Evolutionary conservation across 2,329 filamentous ascomycete species (phyloP), one percentile per base, ranked within the genome.

Genomic region (Aureobasidium sp.): DNA sequence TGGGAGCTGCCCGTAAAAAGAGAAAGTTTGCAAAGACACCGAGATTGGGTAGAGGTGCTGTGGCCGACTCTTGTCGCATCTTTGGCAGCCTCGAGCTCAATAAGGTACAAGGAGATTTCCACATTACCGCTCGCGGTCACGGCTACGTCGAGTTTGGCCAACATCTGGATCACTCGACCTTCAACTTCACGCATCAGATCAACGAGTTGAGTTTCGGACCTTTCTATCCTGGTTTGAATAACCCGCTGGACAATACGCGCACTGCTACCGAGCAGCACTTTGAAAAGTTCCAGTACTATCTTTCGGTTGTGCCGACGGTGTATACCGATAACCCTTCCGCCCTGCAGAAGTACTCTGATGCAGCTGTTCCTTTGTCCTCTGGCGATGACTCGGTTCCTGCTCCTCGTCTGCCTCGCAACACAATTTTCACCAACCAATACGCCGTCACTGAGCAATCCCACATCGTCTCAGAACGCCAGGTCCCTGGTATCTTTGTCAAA

Each of bases 171-270:
- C 93, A 97, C 74, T 79, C 73, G 44, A 75, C 82, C 27, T 97
- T 99, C 83, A 97, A 99, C 82, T 99, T 99, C 81, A 93, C 91
- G 36, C 94, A 99, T 78, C 87, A 96, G 74, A 86, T 99, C 78
- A 92, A 89, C 69, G 94, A 99, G 75, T 85, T 99, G 68, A 97
- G 92, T 63, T 99, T 96, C 75, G 94, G 94, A 3, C 88, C 91
- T n/a, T 96, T 92, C 78, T 97, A 97, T 78, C 93, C 94, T 1
- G 90, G 88, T 30, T 86, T 99, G 61, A 83, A 88, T 70, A 99
- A 99, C 77, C 94, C 94, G 0, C 89, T 99, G 69, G 94, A 97
- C 78, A 87, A 88, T 67, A 97, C 94, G 48, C 85, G 92, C 75
- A 89, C 92, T 69, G 76, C 81, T 3, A 93, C 89, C n/a, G 72